Base-by-base conservation (phyloP, 1,139 yeast genomes). In the Wickerhamomyces sp. region DNA sequence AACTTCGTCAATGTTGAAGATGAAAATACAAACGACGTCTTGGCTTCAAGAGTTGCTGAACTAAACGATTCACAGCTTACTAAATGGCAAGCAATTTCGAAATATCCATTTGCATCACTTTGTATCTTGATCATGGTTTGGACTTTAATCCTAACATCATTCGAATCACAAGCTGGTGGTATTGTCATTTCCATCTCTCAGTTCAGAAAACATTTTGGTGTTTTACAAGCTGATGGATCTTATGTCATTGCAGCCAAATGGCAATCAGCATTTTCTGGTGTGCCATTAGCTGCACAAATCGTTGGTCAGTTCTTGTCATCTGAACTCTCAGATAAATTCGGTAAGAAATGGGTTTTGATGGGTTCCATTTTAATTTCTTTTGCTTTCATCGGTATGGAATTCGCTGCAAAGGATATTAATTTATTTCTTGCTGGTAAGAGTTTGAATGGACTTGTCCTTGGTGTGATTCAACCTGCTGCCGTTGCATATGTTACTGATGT, bases 301-400 rank as follows among this genome's bases (percentile, higher is more conserved):
- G 58, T 70, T 43, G 77, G 76, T 54, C 68, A 82, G 28, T 55
- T 74, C 36, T 41, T 57, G 39, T 78, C 80, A 34, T 76, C 80
- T 36, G 57, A 68, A 31, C 45, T 74, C 13, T 64, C 77, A 35
- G 84, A 78, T 54, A 61, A 63, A 40, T 39, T 71, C 33, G 83
- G 84, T 47, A 69, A 83, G 61, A 66, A 75, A 58, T 60, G 62
- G 61, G 59, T 72, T 31, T 60, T 75, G 31, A 67, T 76, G 45
- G 55, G 70, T 32, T 57, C 66, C 33, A 44, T 57, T 23, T 43
- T 47, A n/a, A 30, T 57, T 19, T 32, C 40, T 3, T 26, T 33
- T 16, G 42, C 40, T 8, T 40, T 38, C 18, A 25, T 42, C 22
- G 44, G 41, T n/a, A 32, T 42, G 31, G 58, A 54, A 39, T 58